phyloP scores from a whole-genome alignment of 2,329 filamentous ascomycete genomes.

The Ceratocystis diversiconidia region DNA sequence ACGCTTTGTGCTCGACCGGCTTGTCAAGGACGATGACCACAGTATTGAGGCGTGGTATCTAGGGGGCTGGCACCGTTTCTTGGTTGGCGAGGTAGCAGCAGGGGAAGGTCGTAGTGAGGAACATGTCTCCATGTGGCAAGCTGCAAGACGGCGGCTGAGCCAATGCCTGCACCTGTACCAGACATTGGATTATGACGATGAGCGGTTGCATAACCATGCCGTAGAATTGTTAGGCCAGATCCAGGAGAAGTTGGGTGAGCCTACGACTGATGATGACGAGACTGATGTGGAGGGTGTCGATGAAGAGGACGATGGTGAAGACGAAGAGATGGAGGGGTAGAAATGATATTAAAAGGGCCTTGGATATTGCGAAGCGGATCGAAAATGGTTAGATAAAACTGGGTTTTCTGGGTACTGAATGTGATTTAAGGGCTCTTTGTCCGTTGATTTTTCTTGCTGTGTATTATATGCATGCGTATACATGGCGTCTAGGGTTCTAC shows the following conservation, averaged over 20 bases:
- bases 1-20: conserved; percentile 66
- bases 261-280: conserved; percentile 41
- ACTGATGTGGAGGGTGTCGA: conserved; percentile 40
- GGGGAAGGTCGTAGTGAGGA: conserved; percentile 21
- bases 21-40: conserved; percentile 78
- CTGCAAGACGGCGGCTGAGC: conserved; percentile 69
- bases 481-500: not conserved
- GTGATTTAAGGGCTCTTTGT: conserved; percentile 1
- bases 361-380: not conserved
- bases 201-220: conserved; percentile 60
- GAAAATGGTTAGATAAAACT: conserved; percentile 12
- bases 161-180: conserved; percentile 70
- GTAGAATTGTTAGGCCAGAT: conserved; percentile 53
- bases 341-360: not conserved
- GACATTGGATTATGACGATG: conserved; percentile 71
- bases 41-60: conserved; percentile 97
- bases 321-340: conserved; percentile 41
- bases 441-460: not conserved
- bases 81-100: conserved; percentile 46
- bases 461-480: not conserved
- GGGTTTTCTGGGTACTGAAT: not conserved
- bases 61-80: conserved; percentile 81
- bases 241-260: conserved; percentile 47
- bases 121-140: conserved; percentile 42
- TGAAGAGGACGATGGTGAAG: conserved; percentile 36